Base-by-base conservation (phyloP, 257 asterid species). In the Avicennia marina region DNA sequence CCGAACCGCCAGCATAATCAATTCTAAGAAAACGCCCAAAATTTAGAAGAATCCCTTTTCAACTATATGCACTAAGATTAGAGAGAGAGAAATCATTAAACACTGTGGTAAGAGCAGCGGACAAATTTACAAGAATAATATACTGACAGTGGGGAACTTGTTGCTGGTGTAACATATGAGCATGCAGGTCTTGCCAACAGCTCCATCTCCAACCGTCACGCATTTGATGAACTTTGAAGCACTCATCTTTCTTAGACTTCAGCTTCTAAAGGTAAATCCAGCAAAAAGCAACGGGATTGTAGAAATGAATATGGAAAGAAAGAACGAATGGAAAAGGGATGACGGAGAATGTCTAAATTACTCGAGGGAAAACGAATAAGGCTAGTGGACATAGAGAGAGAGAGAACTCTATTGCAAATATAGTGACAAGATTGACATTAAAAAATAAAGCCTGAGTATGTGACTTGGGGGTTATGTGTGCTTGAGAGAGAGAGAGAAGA, bases 141-240 rank as follows among this genome's bases (percentile, higher is more conserved):
- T 60, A 68, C 85, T 77, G 20, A 89, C 97, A 57, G 95, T 89
- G 2, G 95, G 97, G 58, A 89, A 89, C 72, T 86, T 89, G 93
- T 86, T 89, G 81, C 95, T 89, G 47, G 97, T 89, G 67, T 89
- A 89, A 45, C 97, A 89, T 38, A 89, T 89, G 79, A 86, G 95
- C 97, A 90, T 90, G 82, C 96, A 90, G 42, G 98, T 90, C 72
- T 90, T 90, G 61, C 96, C 98, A 56, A 90, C 98, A 68, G 98
- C 96, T 33, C 98, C 96, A 74, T 90, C 98, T 69, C 98, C 98
- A 17, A 90, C 96, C 0, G 95, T 87, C 27, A 87, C 96, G 77
- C 98, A 90, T 74, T 90, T 90, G 58, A 90, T 90, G 87, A 90
- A 90, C 81, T 87, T 90, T 36, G 96, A 90, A 70, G 95, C 95